Conservation (phyloP, 768 basidiomycete species). For the Rhizopogon vinicolor region DNA sequence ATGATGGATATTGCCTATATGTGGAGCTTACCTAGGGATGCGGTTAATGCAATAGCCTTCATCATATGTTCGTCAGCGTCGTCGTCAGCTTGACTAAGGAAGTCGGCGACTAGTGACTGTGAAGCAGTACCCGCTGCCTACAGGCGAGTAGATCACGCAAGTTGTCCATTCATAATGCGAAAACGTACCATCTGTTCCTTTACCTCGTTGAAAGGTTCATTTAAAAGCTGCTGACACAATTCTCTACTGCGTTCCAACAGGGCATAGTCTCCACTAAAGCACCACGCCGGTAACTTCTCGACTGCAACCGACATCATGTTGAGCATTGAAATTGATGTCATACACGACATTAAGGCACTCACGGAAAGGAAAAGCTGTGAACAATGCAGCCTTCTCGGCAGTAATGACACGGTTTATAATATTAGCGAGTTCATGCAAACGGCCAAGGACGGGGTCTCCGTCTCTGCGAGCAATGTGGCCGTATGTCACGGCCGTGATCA, state of each 20-base stretch:
- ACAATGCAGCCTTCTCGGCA: background rate
- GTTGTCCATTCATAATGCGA: background rate
- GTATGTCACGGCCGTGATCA: constrained; percentile 2
- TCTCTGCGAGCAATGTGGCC: background rate
- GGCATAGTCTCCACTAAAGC: constrained; percentile 1
- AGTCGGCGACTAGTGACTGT: background rate
- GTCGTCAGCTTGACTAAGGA: background rate
- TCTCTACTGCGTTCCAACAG: background rate
- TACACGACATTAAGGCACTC: background rate
- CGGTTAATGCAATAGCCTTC: background rate
- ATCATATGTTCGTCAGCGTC: background rate
- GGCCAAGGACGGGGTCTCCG: background rate
- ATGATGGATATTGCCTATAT: too few relatives aligned
- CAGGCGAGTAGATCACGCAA: background rate
- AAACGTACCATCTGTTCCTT: background rate
- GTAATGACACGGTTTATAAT: background rate
- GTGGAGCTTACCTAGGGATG: background rate
- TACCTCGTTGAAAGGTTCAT: constrained; percentile 1
- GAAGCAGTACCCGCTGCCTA: background rate
- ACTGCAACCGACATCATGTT: background rate
- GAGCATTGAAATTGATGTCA: background rate
- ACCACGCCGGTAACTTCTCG: constrained; percentile 1
- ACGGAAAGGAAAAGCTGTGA: constrained; percentile 4
- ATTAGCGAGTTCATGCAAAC: background rate
- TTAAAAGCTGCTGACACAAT: background rate